These are phyloP conservation scores for Tricholoma bakamatsutake DNA, from an alignment of 768 basidiomycete species.

Conservation along the genomic window DNA sequence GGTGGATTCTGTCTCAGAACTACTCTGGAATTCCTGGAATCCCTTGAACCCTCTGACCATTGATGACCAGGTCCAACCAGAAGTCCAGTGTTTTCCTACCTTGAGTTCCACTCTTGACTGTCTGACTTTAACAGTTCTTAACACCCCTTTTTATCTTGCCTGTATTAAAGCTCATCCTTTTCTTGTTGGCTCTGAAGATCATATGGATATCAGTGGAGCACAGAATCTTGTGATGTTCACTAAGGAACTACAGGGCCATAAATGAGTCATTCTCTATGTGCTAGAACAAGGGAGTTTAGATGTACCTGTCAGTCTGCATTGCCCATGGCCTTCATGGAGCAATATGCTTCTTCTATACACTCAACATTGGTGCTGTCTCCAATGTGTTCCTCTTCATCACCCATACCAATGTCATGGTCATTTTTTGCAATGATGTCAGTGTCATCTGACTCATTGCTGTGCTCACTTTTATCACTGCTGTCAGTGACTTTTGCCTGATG, in stretches of 20 bases:
- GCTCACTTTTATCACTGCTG: not conserved
- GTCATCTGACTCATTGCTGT: not conserved
- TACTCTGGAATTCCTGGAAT: no score
- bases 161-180: not conserved
- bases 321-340: not conserved
- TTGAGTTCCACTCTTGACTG: no score
- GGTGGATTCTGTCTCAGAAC: no score
- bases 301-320: no score
- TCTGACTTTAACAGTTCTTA: no score
- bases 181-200: not conserved
- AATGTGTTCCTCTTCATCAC: not conserved
- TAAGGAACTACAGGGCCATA: no score
- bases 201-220: not conserved
- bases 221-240: not conserved
- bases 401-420: not conserved
- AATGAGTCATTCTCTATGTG: no score
- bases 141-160: no score
- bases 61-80: no score
- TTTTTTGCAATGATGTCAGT: not conserved
- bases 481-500: not conserved
- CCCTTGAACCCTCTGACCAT: no score
- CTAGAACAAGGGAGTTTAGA: no score
- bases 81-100: no score
- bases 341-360: not conserved
- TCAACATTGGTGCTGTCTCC: not conserved